Conservation (phyloP, 2,329 filamentous ascomycete genomes). For the Diplodia scrobiculata region DNA sequence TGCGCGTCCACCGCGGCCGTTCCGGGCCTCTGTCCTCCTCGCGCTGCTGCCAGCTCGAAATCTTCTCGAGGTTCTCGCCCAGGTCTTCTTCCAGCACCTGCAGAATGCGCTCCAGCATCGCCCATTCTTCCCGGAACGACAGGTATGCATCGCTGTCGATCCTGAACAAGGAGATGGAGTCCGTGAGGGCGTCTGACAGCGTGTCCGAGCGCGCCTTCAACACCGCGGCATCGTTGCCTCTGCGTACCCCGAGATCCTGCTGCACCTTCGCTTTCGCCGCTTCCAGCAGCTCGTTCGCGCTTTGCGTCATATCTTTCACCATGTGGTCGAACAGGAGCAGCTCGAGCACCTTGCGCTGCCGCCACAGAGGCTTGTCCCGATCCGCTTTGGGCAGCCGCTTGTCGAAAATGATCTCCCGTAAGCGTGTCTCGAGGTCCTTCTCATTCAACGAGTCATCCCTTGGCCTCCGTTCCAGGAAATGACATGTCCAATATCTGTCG, state of each 20-base stretch:
- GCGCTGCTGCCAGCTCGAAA: constrained; percentile 36
- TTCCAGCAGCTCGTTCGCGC: neutral
- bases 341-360: constrained; percentile 40
- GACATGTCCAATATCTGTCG: constrained; percentile 42
- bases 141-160: constrained; percentile 24
- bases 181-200: constrained; percentile 11
- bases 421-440: neutral
- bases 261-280: neutral
- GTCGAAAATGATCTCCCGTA: neutral
- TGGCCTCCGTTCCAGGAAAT: constrained; percentile 29
- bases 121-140: constrained; percentile 29
- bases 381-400: constrained; percentile 5
- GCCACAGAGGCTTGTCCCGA: constrained; percentile 30
- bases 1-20: constrained; percentile 40
- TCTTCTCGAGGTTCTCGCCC: constrained; percentile 31
- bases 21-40: constrained; percentile 37
- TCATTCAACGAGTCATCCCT: constrained; percentile 24
- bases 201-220: neutral
- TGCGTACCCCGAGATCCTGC: neutral
- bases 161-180: constrained; percentile 18
- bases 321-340: constrained; percentile 36
- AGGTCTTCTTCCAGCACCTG: constrained; percentile 34
- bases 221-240: neutral
- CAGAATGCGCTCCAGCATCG: constrained; percentile 32
- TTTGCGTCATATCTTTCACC: constrained; percentile 30